Evolutionary conservation across 345 rosid genomes (phyloP).

Genomic region (Theobroma cacao): DNA sequence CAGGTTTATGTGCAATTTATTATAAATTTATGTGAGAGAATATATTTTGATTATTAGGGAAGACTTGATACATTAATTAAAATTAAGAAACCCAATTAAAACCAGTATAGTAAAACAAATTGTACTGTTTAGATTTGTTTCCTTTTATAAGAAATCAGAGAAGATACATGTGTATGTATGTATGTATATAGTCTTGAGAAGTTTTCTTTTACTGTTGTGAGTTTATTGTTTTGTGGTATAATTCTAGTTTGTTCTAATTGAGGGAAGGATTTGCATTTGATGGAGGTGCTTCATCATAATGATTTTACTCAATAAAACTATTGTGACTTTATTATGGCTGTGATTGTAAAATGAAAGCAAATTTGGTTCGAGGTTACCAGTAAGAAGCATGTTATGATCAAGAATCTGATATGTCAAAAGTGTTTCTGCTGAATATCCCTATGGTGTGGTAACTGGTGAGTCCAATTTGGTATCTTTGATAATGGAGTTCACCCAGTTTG

Average conservation of each 20-base stretch:
- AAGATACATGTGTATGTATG: background rate
- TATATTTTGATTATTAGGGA: background rate
- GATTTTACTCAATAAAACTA: background rate
- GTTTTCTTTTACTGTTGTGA: background rate
- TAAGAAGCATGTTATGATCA: background rate
- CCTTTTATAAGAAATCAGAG: background rate
- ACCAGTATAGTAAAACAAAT: background rate
- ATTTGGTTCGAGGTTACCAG: background rate
- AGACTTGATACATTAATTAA: background rate
- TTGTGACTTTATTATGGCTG: background rate
- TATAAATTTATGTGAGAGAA: background rate
- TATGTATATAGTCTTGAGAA: background rate
- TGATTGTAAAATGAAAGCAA: background rate
- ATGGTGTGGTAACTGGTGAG: background rate
- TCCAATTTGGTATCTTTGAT: background rate
- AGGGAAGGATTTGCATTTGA: background rate
- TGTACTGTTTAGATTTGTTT: background rate
- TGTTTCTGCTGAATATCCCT: background rate
- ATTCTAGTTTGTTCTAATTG: background rate
- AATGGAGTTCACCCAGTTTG: background rate
- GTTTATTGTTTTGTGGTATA: background rate
- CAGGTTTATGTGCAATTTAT: background rate
- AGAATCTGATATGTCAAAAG: background rate
- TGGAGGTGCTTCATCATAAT: background rate
- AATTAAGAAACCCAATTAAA: conserved; percentile 3